Conservation (phyloP, 1,284 basidiomycete species). For the Papiliotrema nemorosa region DNA sequence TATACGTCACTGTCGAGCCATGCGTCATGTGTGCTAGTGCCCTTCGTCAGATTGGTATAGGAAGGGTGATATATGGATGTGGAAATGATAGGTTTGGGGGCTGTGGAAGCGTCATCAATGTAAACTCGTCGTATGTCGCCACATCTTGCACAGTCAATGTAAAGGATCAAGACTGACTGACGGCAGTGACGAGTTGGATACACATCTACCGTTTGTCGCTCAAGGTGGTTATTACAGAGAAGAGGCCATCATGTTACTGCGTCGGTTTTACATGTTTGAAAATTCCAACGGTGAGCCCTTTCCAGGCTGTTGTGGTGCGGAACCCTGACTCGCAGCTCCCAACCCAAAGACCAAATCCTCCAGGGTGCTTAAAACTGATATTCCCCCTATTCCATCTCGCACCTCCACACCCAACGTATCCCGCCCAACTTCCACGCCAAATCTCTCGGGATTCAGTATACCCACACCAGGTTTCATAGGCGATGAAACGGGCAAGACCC, state of each 20-base stretch:
- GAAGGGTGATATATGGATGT: slow-evolving; percentile 87
- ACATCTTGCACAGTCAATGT: not conserved
- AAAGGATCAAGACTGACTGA: not conserved
- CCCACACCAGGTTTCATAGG: slow-evolving; percentile 3
- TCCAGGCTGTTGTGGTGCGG: not conserved
- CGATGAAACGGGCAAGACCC: not conserved
- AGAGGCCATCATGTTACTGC: slow-evolving; percentile 91
- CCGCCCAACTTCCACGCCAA: slow-evolving; percentile 14
- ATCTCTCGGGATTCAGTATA: slow-evolving; percentile 10
- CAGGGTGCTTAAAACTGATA: slow-evolving; percentile 49
- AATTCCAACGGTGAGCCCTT: slow-evolving; percentile 74
- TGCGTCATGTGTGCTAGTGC: slow-evolving; percentile 99
- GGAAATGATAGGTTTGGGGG: slow-evolving; percentile 97
- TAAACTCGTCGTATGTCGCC: slow-evolving; percentile 66
- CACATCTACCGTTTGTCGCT: slow-evolving; percentile 71
- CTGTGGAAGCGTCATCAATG: slow-evolving; percentile 88
- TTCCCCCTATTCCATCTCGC: slow-evolving; percentile 39
- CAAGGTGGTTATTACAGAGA: slow-evolving; percentile 80
- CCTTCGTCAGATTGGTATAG: slow-evolving; percentile 86
- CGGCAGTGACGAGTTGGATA: slow-evolving; percentile 56
- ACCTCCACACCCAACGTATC: slow-evolving; percentile 18
- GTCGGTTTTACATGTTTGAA: slow-evolving; percentile 93
- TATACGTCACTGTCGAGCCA: slow-evolving; percentile 98
- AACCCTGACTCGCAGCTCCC: slow-evolving; percentile 34
- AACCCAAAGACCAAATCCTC: slow-evolving; percentile 49